These are phyloP conservation scores for Nemania sp. DNA, from an alignment of 2,329 filamentous ascomycete species.

Conservation along the genomic window DNA sequence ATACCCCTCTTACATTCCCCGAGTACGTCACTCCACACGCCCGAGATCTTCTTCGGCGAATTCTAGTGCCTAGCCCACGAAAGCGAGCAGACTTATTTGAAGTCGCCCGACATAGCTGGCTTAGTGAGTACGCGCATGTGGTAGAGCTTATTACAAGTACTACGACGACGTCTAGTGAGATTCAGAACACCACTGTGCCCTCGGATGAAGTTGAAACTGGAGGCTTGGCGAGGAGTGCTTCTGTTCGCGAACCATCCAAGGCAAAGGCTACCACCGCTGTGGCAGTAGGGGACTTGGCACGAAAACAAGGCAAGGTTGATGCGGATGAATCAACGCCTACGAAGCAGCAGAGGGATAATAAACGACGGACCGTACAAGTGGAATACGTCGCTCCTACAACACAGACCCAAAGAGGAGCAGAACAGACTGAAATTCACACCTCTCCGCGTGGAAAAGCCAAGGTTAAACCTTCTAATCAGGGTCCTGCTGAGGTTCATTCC, in stretches of 20 bases:
- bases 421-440: slow-evolving; percentile 49
- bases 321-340: slow-evolving; percentile 67
- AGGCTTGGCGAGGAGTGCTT: slow-evolving; percentile 84
- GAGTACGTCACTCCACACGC: slow-evolving; percentile 99
- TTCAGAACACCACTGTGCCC: slow-evolving; percentile 80
- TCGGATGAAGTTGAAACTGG: slow-evolving; percentile 69
- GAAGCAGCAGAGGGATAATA: slow-evolving; percentile 83
- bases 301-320: slow-evolving; percentile 81
- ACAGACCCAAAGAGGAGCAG: slow-evolving; percentile 79
- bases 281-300: slow-evolving; percentile 72
- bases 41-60: slow-evolving; percentile 89
- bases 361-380: slow-evolving; percentile 94
- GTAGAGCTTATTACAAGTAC: slow-evolving; percentile 97
- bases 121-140: slow-evolving; percentile 96
- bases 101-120: slow-evolving; percentile 96
- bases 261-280: slow-evolving; percentile 63
- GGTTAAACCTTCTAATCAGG: slow-evolving; percentile 66
- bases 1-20: slow-evolving; percentile 94
- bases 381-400: slow-evolving; percentile 96
- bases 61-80: slow-evolving; percentile 93
- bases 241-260: slow-evolving; percentile 88
- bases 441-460: slow-evolving; percentile 57
- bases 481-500: slow-evolving; percentile 59
- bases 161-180: slow-evolving; percentile 87
- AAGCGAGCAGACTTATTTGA: slow-evolving; percentile 97